Conservation (phyloP, 352 stramenopile genomes). For the Phytopythium boreale region DNA sequence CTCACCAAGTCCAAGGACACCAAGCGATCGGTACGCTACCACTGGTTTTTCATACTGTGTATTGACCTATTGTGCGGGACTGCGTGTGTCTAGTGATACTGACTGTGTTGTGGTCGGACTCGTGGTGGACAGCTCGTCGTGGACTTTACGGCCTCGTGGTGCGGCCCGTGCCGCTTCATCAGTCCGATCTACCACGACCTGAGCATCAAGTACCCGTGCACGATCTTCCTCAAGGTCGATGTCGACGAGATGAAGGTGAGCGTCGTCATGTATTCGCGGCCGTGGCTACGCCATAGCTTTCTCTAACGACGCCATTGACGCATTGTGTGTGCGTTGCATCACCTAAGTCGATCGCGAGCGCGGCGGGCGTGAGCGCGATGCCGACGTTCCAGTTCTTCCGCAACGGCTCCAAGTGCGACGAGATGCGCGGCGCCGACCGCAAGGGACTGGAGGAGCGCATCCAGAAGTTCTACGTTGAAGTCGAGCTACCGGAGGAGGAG, state of each 20-base stretch:
- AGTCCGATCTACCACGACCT: conserved; percentile 84
- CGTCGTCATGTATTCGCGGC: conserved; percentile 2
- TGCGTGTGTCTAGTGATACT: background rate
- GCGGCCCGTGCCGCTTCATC: conserved; percentile 84
- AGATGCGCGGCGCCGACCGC: conserved; percentile 84
- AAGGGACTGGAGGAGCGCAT: conserved; percentile 53
- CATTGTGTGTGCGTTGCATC: background rate
- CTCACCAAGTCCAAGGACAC: conserved; percentile 63
- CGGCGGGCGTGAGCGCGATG: conserved; percentile 88
- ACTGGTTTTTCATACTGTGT: too few relatives aligned
- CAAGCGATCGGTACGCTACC: conserved; percentile 43
- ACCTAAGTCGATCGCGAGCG: conserved; percentile 45
- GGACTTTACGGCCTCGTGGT: conserved; percentile 90
- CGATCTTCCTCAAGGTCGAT: conserved; percentile 88
- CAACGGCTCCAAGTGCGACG: conserved; percentile 84
- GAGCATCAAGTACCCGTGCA: conserved; percentile 79
- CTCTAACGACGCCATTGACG: background rate
- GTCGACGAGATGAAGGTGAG: conserved; percentile 77
- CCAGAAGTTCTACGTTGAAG: conserved; percentile 78
- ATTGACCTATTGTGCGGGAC: background rate
- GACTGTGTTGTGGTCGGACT: background rate
- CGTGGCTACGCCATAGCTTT: background rate
- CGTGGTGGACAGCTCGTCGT: conserved; percentile 48
- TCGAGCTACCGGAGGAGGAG: conserved; percentile 67
- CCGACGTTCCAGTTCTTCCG: conserved; percentile 96